A percentile compares a stretch with the other conserved stretches of the same genome.
These are phyloP conservation scores for Neckera pumila DNA, from an alignment of 225 moss, liverwort and hornwort genomes.

Conservation along the genomic window DNA sequence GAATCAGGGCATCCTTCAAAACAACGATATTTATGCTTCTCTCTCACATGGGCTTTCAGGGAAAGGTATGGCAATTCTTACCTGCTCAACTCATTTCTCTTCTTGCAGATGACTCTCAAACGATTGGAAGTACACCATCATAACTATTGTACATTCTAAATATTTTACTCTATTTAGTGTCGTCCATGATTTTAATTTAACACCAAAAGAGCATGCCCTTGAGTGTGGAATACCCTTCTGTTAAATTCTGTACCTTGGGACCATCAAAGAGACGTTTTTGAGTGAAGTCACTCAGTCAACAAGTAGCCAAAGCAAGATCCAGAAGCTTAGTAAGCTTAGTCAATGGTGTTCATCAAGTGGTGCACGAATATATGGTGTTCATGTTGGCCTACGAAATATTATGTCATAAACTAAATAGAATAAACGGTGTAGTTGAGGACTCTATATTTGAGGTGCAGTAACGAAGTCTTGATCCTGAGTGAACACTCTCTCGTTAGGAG, in stretches of 20 bases:
- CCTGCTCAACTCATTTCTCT: neutral
- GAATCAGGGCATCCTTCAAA: neutral
- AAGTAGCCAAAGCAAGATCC: neutral
- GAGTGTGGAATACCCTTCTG: neutral
- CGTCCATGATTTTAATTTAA: neutral
- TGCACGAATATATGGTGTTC: neutral
- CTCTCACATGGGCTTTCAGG: conserved; percentile 19
- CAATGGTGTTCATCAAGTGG: neutral
- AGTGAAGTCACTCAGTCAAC: neutral
- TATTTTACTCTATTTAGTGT: neutral
- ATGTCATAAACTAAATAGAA: too few relatives aligned
- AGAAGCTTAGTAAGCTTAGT: neutral
- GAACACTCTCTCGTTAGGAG: neutral
- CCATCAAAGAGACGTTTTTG: neutral
- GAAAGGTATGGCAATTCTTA: conserved; percentile 18
- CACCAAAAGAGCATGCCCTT: neutral
- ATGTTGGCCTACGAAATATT: neutral
- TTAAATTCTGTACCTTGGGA: neutral
- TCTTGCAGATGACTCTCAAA: neutral
- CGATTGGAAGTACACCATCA: neutral
- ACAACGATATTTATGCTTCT: conserved; percentile 13
- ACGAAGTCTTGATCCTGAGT: neutral
- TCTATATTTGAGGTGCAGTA: neutral
- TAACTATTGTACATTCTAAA: too few relatives aligned
- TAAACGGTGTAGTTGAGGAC: neutral